Evolutionary conservation across 2,329 filamentous ascomycete species (phyloP).

Genomic region (Coniochaeta hoffmannii): DNA sequence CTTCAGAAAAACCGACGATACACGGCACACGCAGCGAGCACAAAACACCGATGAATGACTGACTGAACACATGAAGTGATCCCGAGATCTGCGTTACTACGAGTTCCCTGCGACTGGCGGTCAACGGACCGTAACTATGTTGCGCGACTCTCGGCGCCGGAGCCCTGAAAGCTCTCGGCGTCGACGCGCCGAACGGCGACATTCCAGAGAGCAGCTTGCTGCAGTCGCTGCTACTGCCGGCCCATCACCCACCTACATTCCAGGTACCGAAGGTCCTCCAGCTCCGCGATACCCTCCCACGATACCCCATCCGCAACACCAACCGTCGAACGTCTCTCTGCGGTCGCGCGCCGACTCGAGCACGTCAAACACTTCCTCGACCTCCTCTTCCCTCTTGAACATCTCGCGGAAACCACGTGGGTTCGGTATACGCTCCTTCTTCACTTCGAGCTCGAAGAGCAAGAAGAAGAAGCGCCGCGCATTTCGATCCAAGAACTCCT

Average conservation of each 20-base stretch:
- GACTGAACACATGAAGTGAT: not conserved
- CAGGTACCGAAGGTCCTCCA: not conserved
- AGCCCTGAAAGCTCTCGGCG: conserved; percentile 48
- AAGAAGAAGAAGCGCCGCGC: conserved; percentile 27
- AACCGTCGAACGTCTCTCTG: conserved; percentile 7
- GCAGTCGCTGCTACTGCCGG: conserved; percentile 19
- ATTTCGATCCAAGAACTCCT: conserved; percentile 41
- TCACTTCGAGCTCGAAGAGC: conserved; percentile 16
- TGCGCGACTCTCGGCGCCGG: conserved; percentile 47
- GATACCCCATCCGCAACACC: conserved; percentile 8
- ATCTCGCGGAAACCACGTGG: conserved; percentile 21
- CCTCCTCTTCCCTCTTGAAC: conserved; percentile 25
- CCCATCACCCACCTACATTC: not conserved
- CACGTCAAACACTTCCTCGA: conserved; percentile 23
- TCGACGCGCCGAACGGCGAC: conserved; percentile 36
- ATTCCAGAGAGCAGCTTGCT: conserved; percentile 31
- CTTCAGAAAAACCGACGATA: not conserved
- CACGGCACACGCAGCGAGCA: not conserved
- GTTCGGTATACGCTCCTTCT: conserved; percentile 24
- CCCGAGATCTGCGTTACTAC: not conserved
- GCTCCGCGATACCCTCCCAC: conserved; percentile 3
- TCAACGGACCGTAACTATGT: conserved; percentile 26
- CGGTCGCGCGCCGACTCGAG: conserved; percentile 21
- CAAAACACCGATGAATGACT: not conserved
- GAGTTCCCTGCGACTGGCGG: not conserved